Evolutionary conservation across 805 yeast species (phyloP), one percentile per base, ranked within the genome.

Genomic region (Kuraishia ogatae): DNA sequence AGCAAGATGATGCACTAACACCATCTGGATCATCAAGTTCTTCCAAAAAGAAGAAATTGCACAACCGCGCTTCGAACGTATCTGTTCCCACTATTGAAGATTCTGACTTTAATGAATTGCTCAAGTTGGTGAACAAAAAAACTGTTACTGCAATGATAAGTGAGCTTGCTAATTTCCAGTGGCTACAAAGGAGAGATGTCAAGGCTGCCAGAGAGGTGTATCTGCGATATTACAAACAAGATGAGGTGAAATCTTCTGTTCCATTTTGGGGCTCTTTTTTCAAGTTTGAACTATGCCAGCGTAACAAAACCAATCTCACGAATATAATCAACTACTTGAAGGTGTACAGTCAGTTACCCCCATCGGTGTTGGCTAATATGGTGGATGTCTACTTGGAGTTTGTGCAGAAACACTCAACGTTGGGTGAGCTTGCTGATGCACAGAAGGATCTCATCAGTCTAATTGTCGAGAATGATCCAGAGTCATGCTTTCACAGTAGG

Each of bases 251-350:
- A 50, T 62, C 69, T 5, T 77, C 82, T 1, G 66, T 67, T 4
- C 61, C 73, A 21, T 87, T 83, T 60, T 86, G 91, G 91, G 63
- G 67, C 11, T 74, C 76, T 47, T 82, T 70, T 57, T 75, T 85
- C 57, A 78, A 80, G 51, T 82, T 78, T 61, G 86, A 84, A 58
- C 74, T 73, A 22, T 54, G 60, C 1, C 71, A 71, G 51, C 67
- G 72, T 20, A 82, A 83, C 57, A 68, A 73, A 29, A 64, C 64
- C 24, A 79, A 80, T 57, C 58, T 84, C 24, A 67, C 73, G 21
- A 72, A 68, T 49, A 70, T 84, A 17, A 68, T 83, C 13, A 64
- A 71, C 19, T 72, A 76, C 47, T 62, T 85, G 39, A 78, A 79
- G 35, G 65, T 61, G 2, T 62, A 73, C 20, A 75, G 83, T 0